phyloP scores from a whole-genome alignment of 495 filamentous ascomycete genomes.

The Parmelia sp. region DNA sequence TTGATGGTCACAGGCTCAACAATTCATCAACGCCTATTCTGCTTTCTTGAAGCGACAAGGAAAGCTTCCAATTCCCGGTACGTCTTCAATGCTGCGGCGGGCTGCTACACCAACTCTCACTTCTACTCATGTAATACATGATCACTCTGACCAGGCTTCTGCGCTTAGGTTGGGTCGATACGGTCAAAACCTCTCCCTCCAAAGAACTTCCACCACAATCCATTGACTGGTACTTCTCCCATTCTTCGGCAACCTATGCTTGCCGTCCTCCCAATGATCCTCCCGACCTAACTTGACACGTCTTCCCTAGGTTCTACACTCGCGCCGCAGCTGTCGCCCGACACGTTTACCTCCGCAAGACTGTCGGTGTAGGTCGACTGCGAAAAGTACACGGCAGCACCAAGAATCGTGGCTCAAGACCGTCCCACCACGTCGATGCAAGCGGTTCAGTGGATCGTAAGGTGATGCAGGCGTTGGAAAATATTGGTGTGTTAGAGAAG shows the following conservation, averaged over 20 bases:
- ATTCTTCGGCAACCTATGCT: background rate
- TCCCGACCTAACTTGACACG: slow-evolving; percentile 9
- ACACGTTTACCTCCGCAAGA: slow-evolving; percentile 98
- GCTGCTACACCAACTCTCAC: background rate
- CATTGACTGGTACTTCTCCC: slow-evolving; percentile 68
- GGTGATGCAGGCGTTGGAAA: slow-evolving; percentile 92
- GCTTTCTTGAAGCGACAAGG: slow-evolving; percentile 98
- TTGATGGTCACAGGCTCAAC: slow-evolving; percentile 60
- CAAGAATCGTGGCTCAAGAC: slow-evolving; percentile 93
- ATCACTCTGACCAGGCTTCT: slow-evolving; percentile 10
- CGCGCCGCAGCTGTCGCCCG: slow-evolving; percentile 92
- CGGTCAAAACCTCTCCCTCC: slow-evolving; percentile 91
- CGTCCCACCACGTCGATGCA: slow-evolving; percentile 92
- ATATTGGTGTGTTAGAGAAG: slow-evolving; percentile 94
- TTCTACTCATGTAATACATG: background rate
- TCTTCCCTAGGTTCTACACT: slow-evolving; percentile 72
- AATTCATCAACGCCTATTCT: slow-evolving; percentile 92
- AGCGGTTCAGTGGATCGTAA: slow-evolving; percentile 93
- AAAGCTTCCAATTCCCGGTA: slow-evolving; percentile 94
- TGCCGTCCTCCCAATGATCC: slow-evolving; percentile 14
- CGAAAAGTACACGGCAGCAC: slow-evolving; percentile 87
- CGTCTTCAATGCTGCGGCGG: slow-evolving; percentile 16
- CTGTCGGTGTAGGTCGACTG: slow-evolving; percentile 90
- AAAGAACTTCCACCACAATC: slow-evolving; percentile 97
- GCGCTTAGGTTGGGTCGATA: slow-evolving; percentile 85